These are phyloP conservation scores for Purpureocillium lavendulum DNA, from an alignment of 2,329 filamentous ascomycete genomes.

Conservation along the genomic window DNA sequence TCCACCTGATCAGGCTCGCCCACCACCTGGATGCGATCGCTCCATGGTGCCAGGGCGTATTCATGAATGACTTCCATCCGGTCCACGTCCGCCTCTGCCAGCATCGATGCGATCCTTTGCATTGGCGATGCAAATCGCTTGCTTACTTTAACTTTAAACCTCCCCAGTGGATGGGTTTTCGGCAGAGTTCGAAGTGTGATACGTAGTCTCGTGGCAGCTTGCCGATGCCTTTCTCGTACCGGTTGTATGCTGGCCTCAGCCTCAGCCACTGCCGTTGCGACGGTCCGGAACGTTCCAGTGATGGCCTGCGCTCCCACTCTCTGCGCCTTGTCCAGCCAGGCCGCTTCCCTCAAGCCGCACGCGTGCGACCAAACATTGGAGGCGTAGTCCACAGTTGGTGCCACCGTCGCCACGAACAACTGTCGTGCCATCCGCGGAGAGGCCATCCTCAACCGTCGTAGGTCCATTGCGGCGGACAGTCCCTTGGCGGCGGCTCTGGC, in stretches of 20 bases:
- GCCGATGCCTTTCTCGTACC: not conserved
- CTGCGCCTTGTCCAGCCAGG: constrained; percentile 2
- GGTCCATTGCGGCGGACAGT: constrained; percentile 1
- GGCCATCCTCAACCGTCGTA: constrained; percentile 4
- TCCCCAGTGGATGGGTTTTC: not conserved
- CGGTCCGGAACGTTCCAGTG: not conserved
- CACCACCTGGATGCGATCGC: not conserved
- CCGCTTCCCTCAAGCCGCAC: not conserved
- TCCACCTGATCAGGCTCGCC: not conserved
- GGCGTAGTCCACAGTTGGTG: not conserved
- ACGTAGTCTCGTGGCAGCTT: not conserved
- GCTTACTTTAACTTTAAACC: not conserved
- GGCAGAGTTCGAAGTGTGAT: not conserved
- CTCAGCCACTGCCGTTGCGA: not conserved
- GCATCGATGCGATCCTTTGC: not conserved
- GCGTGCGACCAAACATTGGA: not conserved
- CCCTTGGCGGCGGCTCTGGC: constrained; percentile 6
- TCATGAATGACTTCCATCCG: not conserved
- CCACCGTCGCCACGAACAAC: not conserved
- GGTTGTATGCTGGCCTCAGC: constrained; percentile 4
- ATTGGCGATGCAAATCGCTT: not conserved
- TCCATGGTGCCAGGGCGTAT: not conserved
- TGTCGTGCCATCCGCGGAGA: constrained; percentile 2
- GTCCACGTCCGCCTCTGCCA: not conserved
- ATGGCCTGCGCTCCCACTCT: constrained; percentile 3